A percentile compares a stretch with the other conserved stretches of the same genome.
These are phyloP conservation scores for Backusella circina DNA, from an alignment of 192 early-diverging fungal genomes.

Conservation along the genomic window DNA sequence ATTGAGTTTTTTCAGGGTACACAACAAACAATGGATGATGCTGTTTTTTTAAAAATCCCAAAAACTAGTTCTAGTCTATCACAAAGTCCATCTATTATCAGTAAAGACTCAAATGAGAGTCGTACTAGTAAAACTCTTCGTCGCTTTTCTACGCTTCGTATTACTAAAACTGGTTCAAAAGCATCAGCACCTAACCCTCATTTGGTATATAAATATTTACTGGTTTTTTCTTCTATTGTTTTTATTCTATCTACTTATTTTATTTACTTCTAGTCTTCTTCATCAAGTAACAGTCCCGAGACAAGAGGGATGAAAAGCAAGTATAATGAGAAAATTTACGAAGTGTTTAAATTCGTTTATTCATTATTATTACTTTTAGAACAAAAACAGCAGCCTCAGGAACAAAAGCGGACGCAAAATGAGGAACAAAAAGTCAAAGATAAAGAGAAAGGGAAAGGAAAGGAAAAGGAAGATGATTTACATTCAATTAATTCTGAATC, in stretches of 20 bases:
- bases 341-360: neutral
- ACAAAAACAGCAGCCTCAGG: neutral
- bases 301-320: neutral
- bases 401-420: neutral
- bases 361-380: neutral
- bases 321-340: neutral
- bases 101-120: neutral
- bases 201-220: neutral
- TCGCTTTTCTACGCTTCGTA: slow-evolving; percentile 3
- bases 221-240: neutral
- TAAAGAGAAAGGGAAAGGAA: neutral
- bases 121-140: neutral
- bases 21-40: slow-evolving; percentile 10
- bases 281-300: neutral
- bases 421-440: neutral
- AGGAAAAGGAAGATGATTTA: neutral
- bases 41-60: slow-evolving; percentile 30
- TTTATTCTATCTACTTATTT: neutral
- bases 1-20: slow-evolving; percentile 78
- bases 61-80: slow-evolving; percentile 7
- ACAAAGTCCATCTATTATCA: neutral
- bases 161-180: neutral
- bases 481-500: slow-evolving; percentile 3
- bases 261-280: neutral
- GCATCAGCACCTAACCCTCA: neutral